Evolutionary conservation across 2,329 filamentous ascomycete genomes (phyloP), one percentile per base, ranked within the genome.

Genomic region (Bipolaris zeicola): DNA sequence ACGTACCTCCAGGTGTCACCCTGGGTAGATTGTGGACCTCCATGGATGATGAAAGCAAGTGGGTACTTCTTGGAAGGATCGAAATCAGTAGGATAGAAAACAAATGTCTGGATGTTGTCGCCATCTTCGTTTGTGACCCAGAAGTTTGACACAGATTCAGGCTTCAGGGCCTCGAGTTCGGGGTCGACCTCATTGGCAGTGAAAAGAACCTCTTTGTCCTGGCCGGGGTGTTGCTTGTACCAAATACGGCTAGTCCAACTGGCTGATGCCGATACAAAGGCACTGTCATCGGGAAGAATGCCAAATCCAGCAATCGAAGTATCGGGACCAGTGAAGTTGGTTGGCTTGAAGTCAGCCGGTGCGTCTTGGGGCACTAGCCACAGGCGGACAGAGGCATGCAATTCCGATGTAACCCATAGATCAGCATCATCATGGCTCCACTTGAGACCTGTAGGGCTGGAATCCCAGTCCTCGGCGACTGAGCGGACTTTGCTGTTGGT

Each of bases 21-120:
- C 85, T 89, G 92, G 0, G 89, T 84, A 18, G 85, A 84, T 71
- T 95, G 90, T 0, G 91, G 91, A 0, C 92, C 92, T 53, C 92
- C 92, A 71, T 96, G 92, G 58, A 96, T 89, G 49, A 92, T 79
- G 70, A 92, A 88, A 2, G 88, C 85, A 3, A 96, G 79, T 0
- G 91, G 92, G 68, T 94, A 96, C 64, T 86, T 91, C 76, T 91
- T 89, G 22, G 76, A 80, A 5, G 83, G 76, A 70, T 91, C 83
- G 70, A 94, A 96, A 67, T 84, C 70, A 8, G 77, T 74, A 62
- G 83, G 89, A 54, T 84, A 85, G 70, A 90, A 80, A 10, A 89
- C 83, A 65, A 89, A 84, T 0, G 88, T 86, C 64, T 92, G 89
- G 18, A 90, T 85, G 47, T 63, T 50, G 43, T 79, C 76, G 45